Conservation (phyloP, 768 basidiomycete species). For the Termitomyces sp. region DNA sequence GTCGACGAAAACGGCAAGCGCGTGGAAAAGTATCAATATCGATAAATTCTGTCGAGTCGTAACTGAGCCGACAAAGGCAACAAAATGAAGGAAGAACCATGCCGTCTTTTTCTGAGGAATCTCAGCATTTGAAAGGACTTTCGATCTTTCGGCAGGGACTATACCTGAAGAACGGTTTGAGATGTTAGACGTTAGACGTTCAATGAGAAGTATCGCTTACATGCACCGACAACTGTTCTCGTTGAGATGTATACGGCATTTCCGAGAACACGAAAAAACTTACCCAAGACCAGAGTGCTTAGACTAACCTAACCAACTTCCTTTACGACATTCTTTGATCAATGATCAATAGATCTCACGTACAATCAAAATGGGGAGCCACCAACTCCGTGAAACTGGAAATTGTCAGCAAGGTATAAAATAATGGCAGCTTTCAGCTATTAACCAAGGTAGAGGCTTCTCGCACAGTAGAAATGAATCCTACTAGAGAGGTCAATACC, state of each 20-base stretch:
- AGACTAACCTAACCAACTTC: background rate
- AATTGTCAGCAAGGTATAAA: background rate
- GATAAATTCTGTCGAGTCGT: background rate
- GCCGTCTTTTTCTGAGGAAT: background rate
- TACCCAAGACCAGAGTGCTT: background rate
- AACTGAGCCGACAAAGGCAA: background rate
- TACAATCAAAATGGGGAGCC: background rate
- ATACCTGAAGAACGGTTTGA: background rate
- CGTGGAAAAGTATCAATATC: constrained; percentile 2
- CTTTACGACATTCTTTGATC: background rate
- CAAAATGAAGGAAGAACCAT: background rate
- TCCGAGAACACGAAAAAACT: background rate
- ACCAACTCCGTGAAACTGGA: background rate
- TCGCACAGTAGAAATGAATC: constrained; percentile 3
- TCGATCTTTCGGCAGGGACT: background rate
- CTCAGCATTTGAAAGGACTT: background rate
- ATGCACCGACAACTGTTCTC: background rate
- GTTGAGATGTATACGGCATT: background rate
- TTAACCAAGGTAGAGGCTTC: background rate
- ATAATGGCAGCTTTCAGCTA: background rate
- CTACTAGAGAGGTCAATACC: background rate
- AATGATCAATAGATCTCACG: background rate
- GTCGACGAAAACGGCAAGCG: background rate
- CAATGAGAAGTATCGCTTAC: background rate
- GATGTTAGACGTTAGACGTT: too few species aligned